Evolutionary conservation across 345 rosid genomes (phyloP), one percentile per base, ranked within the genome.

Genomic region (Linum usitatissimum): DNA sequence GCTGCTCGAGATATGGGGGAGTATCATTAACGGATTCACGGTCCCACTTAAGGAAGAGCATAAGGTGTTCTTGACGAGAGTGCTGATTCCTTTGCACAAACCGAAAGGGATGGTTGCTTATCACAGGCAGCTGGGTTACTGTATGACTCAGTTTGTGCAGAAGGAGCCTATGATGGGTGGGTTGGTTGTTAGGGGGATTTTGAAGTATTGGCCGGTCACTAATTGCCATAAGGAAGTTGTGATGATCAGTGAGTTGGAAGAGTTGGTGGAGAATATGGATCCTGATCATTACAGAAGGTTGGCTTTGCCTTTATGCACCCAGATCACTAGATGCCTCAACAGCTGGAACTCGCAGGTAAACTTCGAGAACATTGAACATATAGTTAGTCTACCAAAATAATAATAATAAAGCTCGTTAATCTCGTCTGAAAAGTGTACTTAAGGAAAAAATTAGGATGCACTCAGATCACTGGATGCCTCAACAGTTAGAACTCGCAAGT

Each of bases 41-140:
- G 85, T 86, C 18, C 92, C 88, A 0, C 34, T 81, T 6, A 81
- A 80, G 71, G 86, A 80, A 14, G 88, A 83, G 73, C 92, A 86
- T 76, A 83, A 80, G 81, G 64, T 81, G 66, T 77, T 81, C 73
- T 57, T 83, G 59, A 80, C 77, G 69, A 77, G 88, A 63, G 82
- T 81, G 59, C 79, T 83, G 1, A 70, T 86, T 21, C 92, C 92
- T 13, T 53, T 86, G 64, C 92, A 81, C 74, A 81, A 79, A 78
- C 18, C 84, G 0, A 81, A 64, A 17, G 80, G 84, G 60, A 65
- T 78, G 82, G 69, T 69, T 40, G 45, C 62, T 58, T 83, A 78
- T 71, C 80, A 81, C 59, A 62, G 67, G 71, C 88, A 83, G 64
- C 61, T 81, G 55, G 68, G 79, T 28, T 85, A 81, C 34, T 85